Evolutionary conservation across 768 basidiomycete genomes (phyloP), one percentile per base, ranked within the genome.

Genomic region (Myochromella boudieri): DNA sequence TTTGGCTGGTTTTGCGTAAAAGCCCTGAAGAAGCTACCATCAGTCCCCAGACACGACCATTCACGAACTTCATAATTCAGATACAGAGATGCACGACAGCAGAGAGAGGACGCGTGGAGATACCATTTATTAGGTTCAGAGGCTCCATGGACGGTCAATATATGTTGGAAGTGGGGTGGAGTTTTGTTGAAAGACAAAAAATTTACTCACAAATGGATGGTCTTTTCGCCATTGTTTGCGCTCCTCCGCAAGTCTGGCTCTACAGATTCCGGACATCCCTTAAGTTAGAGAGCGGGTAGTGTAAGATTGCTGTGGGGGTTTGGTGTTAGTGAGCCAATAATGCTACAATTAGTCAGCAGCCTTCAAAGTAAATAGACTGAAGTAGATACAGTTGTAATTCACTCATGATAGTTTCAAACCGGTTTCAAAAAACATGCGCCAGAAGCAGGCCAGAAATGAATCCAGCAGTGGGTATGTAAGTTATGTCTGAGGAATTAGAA

Each of bases 171-270:
- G 27, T 7, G 24, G 39, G 11, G 8, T 3, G 12, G 21, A 26
- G 17, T 10, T 12, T n/a, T 24, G 43, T 50, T 34, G 46, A 46
- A 17, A 44, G 33, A 29, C 32, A 21, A 15, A 15, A 26, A 9
- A 15, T 28, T 22, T 21, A 79, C 91, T 70, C 68, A 97, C 97
- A 59, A 95, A 97, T 24, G 97, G 97, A 68, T 99, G 97, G 57
- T 98, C 97, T 68, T 95, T 98, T 49, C 97, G 72, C 97, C 97
- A 99, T 61, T 95, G 91, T 71, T 99, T 99, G 61, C 97, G 84
- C 69, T 99, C 97, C 68, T 98, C 97, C 22, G 93, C 82, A 12
- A 99, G 77, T 60, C 97, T 86, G 27, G 88, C 84, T 66, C 93
- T 82, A 66, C 93, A 95, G 54, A 97, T 95, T 51, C 92, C 93